phyloP scores from a whole-genome alignment of 1,284 basidiomycete genomes.

The Trametes hirsuta region DNA sequence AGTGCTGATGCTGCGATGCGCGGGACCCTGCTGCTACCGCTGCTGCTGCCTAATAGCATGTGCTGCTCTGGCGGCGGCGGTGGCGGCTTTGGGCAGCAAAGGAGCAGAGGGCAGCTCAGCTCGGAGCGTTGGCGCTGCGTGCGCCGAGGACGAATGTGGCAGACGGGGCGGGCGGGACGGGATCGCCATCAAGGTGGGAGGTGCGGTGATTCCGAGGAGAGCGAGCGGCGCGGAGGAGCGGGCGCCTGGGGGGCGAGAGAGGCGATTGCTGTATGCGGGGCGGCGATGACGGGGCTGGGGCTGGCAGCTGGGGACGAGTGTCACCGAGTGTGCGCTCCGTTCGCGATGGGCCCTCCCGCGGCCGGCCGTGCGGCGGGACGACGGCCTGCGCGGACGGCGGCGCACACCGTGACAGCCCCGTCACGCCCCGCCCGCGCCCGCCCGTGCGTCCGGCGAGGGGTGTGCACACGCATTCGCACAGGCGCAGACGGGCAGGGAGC shows the following conservation, averaged over 20 bases:
- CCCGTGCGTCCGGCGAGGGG: neutral
- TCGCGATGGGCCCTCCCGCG: constrained; percentile 9
- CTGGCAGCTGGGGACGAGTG: neutral
- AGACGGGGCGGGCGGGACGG: constrained; percentile 4
- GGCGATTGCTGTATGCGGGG: constrained; percentile 14
- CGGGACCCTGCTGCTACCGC: neutral
- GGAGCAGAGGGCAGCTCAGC: neutral
- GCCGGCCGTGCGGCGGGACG: neutral
- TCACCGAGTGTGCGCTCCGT: constrained; percentile 9
- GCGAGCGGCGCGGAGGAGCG: constrained; percentile 13
- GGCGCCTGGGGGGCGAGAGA: constrained; percentile 8
- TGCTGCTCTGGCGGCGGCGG: neutral
- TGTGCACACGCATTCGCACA: neutral
- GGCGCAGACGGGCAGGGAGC: neutral
- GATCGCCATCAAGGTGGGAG: constrained; percentile 13
- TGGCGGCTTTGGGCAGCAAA: neutral
- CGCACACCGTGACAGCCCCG: neutral
- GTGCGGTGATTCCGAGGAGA: constrained; percentile 15
- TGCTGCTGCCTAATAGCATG: neutral
- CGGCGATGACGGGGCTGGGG: constrained; percentile 6
- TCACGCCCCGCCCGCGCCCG: neutral
- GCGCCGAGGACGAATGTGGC: constrained; percentile 1
- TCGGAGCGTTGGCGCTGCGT: neutral
- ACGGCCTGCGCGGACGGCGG: too few species aligned
- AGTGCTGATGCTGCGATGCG: constrained; percentile 3